A percentile compares a stretch with the other conserved stretches of the same genome.
phyloP scores from a whole-genome alignment of 208 protist species.

The Leishmania gerbilli region DNA sequence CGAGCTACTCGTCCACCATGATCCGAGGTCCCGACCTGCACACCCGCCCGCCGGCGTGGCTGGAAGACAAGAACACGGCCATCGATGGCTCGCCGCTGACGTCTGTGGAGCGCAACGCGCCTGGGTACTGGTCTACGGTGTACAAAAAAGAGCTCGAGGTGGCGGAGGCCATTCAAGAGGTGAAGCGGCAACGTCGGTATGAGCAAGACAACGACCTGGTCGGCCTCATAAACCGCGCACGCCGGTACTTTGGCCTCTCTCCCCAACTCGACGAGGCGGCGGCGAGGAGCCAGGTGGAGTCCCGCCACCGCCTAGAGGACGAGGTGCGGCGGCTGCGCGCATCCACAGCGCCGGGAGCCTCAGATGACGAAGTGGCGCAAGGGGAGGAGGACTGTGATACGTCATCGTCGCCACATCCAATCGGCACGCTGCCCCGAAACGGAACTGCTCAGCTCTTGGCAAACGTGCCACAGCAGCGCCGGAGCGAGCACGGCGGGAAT shows the following conservation, averaged over 20 bases:
- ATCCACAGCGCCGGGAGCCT: neutral
- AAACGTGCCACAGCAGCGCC: neutral
- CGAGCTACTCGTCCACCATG: slow-evolving; percentile 14
- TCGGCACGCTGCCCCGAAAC: slow-evolving; percentile 9
- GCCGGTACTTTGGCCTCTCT: slow-evolving; percentile 51
- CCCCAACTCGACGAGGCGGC: slow-evolving; percentile 56
- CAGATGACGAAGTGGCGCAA: neutral
- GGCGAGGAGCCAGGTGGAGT: slow-evolving; percentile 39
- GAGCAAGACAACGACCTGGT: slow-evolving; percentile 68
- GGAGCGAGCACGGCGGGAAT: neutral
- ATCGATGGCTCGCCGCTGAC: slow-evolving; percentile 76
- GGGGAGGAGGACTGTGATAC: neutral
- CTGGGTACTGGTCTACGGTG: slow-evolving; percentile 44
- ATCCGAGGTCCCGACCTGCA: slow-evolving; percentile 49
- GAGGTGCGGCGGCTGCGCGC: slow-evolving; percentile 27
- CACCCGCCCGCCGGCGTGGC: slow-evolving; percentile 69
- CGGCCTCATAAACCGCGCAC: slow-evolving; percentile 36
- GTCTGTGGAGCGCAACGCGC: slow-evolving; percentile 35
- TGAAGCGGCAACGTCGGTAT: slow-evolving; percentile 49
- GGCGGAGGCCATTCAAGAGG: slow-evolving; percentile 68
- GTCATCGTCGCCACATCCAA: slow-evolving; percentile 1
- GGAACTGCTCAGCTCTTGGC: neutral
- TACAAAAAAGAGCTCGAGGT: slow-evolving; percentile 79
- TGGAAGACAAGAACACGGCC: slow-evolving; percentile 78
- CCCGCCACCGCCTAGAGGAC: slow-evolving; percentile 38